Percentiles rank a stretch among this genome's conserved stretches.
Evolutionary conservation across 495 filamentous ascomycete genomes (phyloP).

Genomic region (Penicillium arizonense): DNA sequence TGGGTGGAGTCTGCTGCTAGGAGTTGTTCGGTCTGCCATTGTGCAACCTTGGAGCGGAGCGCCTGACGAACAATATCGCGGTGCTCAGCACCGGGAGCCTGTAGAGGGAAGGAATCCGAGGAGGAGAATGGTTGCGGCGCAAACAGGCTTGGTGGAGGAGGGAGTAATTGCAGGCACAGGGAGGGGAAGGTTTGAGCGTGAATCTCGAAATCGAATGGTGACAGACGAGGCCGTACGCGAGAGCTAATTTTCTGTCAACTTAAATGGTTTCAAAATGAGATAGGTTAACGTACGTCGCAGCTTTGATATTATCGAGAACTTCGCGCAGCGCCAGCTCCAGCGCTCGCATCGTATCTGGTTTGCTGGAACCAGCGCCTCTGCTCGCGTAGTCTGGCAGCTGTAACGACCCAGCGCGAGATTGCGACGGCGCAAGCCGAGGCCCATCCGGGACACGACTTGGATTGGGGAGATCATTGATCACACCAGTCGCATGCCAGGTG

Average conservation of each 20-base stretch:
- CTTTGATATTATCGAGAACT: constrained; percentile 71
- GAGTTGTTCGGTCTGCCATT: constrained; percentile 53
- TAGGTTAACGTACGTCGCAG: constrained; percentile 64
- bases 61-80: constrained; percentile 65
- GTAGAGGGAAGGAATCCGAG: constrained; percentile 69
- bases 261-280: not conserved
- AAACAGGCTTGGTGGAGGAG: constrained; percentile 73
- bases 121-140: constrained; percentile 67
- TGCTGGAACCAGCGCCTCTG: constrained; percentile 57
- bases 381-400: constrained; percentile 58
- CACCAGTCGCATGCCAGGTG: constrained; percentile 77
- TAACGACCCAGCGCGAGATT: constrained; percentile 42
- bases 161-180: constrained; percentile 75
- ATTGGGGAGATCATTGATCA: constrained; percentile 72
- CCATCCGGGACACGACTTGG: constrained; percentile 36
- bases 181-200: constrained; percentile 77
- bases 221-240: constrained; percentile 40
- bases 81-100: constrained; percentile 67
- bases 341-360: constrained; percentile 69
- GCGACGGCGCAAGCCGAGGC: constrained; percentile 39
- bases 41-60: constrained; percentile 61
- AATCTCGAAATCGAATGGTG: constrained; percentile 81
- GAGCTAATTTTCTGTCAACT: constrained; percentile 3
- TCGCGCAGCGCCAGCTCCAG: constrained; percentile 84
- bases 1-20: constrained; percentile 25